Evolutionary conservation across 2,329 filamentous ascomycete species (phyloP).

Genomic region (Phialophora verrucosa): DNA sequence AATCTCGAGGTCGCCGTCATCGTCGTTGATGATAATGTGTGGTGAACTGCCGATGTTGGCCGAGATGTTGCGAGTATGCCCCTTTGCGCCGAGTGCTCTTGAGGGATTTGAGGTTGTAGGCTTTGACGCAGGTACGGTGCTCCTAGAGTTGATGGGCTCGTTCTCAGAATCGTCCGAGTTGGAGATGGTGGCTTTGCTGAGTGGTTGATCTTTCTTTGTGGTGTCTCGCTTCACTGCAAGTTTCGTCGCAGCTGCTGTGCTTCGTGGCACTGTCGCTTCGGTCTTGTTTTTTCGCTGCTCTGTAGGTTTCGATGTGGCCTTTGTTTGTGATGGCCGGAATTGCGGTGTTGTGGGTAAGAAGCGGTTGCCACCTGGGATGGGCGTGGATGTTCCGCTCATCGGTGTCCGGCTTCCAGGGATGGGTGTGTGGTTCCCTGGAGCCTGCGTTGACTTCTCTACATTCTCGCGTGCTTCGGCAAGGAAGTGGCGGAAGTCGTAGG

Average conservation of each 20-base stretch:
- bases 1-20: slow-evolving; percentile 51
- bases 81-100: slow-evolving; percentile 11
- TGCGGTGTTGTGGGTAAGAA: slow-evolving; percentile 43
- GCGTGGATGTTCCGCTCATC: slow-evolving; percentile 47
- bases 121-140: slow-evolving; percentile 2
- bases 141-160: slow-evolving; percentile 16
- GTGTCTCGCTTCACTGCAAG: slow-evolving; percentile 22
- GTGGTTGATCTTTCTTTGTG: slow-evolving; percentile 18
- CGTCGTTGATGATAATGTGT: slow-evolving; percentile 53
- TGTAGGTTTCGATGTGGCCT: slow-evolving; percentile 41
- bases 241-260: slow-evolving; percentile 11
- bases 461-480: slow-evolving; percentile 50
- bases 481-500: slow-evolving; percentile 58
- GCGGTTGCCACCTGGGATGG: slow-evolving; percentile 41
- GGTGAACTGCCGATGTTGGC: slow-evolving; percentile 37
- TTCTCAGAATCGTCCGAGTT: slow-evolving; percentile 34
- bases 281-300: slow-evolving; percentile 23
- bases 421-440: slow-evolving; percentile 32
- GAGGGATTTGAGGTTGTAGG: slow-evolving; percentile 1
- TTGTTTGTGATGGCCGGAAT: slow-evolving; percentile 41
- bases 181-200: slow-evolving; percentile 33
- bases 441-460: slow-evolving; percentile 41
- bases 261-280: slow-evolving; percentile 9
- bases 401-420: slow-evolving; percentile 40
- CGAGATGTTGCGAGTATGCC: slow-evolving; percentile 30